These are phyloP conservation scores for Dalbergia cochinchinensis DNA, from an alignment of 306 rosid genomes.

Conservation along the genomic window DNA sequence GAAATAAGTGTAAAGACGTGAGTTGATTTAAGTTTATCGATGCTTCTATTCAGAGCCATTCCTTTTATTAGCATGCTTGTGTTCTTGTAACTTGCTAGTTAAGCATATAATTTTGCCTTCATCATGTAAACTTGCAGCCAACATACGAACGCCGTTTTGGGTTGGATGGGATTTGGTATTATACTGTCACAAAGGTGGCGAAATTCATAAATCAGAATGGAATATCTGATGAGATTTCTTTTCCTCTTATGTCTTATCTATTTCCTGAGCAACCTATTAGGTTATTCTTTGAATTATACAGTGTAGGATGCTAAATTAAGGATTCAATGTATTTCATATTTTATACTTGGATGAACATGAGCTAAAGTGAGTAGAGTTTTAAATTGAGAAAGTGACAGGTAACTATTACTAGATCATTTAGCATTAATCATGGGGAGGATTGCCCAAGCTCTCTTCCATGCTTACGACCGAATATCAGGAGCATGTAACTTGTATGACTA, in stretches of 20 bases:
- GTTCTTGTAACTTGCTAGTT: slow-evolving; percentile 14
- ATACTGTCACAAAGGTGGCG: not conserved
- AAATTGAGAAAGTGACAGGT: no score
- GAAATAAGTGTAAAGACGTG: not conserved
- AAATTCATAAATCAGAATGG: not conserved
- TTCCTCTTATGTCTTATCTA: not conserved
- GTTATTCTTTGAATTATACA: not conserved
- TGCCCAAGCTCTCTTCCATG: no score
- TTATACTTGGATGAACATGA: no score
- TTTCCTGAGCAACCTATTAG: not conserved
- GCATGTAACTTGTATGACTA: no score
- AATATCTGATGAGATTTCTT: no score
- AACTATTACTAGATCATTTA: no score
- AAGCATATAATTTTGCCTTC: not conserved
- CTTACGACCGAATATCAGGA: no score
- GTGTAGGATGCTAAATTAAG: not conserved
- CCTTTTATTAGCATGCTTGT: not conserved
- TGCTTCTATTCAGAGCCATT: slow-evolving; percentile 11
- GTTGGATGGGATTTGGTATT: not conserved
- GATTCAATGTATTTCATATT: no score
- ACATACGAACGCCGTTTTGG: not conserved
- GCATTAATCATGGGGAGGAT: no score
- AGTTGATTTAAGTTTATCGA: not conserved
- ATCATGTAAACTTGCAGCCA: not conserved
- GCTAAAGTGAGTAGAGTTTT: no score